Evolutionary conservation across 2,329 filamentous ascomycete genomes (phyloP).

Genomic region (Epichloe typhina): DNA sequence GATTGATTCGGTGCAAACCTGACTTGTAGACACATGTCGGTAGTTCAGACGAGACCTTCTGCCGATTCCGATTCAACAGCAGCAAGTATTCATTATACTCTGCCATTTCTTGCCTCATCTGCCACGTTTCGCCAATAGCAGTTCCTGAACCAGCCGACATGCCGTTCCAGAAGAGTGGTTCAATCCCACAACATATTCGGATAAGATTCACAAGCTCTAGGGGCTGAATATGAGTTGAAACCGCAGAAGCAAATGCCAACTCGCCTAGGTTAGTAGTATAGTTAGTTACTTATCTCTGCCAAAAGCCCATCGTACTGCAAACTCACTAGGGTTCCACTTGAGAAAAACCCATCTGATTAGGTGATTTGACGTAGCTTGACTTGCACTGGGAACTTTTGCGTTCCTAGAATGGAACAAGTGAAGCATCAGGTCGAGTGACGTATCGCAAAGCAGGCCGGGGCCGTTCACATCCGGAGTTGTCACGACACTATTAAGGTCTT

Average conservation of each 20-base stretch:
- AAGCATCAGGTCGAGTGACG: conserved; percentile 60
- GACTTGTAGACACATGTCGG: conserved; percentile 3
- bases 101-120: conserved; percentile 27
- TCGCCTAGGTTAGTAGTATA: conserved; percentile 39
- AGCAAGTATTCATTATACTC: conserved; percentile 41
- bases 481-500: conserved; percentile 60
- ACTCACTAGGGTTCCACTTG: conserved; percentile 68
- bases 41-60: background rate
- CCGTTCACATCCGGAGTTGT: conserved; percentile 70
- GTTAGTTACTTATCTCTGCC: background rate
- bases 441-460: conserved; percentile 66
- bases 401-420: conserved; percentile 54
- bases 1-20: conserved; percentile 4
- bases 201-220: conserved; percentile 56
- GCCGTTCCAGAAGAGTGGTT: conserved; percentile 17
- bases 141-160: conserved; percentile 31
- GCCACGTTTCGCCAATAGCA: conserved; percentile 34
- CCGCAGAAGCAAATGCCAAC: conserved; percentile 48
- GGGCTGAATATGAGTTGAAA: conserved; percentile 50
- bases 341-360: conserved; percentile 71
- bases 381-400: conserved; percentile 54
- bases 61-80: conserved; percentile 30
- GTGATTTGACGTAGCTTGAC: conserved; percentile 53
- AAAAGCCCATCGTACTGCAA: background rate
- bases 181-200: conserved; percentile 50